Base-by-base conservation (phyloP, 495 filamentous ascomycete species). In the Neurospora terricola region DNA sequence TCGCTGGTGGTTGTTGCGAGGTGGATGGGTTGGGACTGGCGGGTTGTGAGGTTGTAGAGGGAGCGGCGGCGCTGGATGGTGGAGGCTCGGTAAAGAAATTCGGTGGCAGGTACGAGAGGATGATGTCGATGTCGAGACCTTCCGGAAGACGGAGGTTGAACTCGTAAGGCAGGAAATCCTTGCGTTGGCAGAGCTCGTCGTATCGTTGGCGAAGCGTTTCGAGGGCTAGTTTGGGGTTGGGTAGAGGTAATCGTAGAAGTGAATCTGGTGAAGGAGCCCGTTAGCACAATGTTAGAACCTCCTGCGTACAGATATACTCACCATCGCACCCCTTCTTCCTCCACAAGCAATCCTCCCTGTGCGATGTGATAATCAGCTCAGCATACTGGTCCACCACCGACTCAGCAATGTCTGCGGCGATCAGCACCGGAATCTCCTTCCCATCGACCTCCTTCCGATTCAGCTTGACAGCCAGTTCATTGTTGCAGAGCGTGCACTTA, bases 331-430 rank as follows among this genome's bases (percentile, higher is more conserved):
- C 92, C 71, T 87, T 89, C 81, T 87, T 91, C 75, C 91, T 86
- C 96, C 96, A 99, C 14, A 93, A 86, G 80, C 96, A 99, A 73
- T 87, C 88, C 71, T 92, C 91, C n/a, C 88, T 86, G 80, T 99
- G 96, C 36, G 88, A 90, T n/a, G 88, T 87, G 27, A 91, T 81
- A 68, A 97, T 88, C 78, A 92, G 82, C 48, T 88, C 87, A 7
- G 82, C 81, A 76, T 97, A 98, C 74, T 90, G 89, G 42, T 92
- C 86, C n/a, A 96, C 91, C 30, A 99, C 83, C 66, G 87, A 89
- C 42, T 90, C 83, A 70, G 90, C 90, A 54, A 89, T 85, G 74
- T 88, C 84, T 12, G 81, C 81, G 38, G 82, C 82, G 7, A 83
- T 80, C 73, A 84, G 75, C 39, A 85, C 84, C 11, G 81, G 73